Percentiles rank a stretch among this genome's conserved stretches.
Evolutionary conservation across 2,329 filamentous ascomycete genomes (phyloP).

Genomic region (Aureobasidium vineae): DNA sequence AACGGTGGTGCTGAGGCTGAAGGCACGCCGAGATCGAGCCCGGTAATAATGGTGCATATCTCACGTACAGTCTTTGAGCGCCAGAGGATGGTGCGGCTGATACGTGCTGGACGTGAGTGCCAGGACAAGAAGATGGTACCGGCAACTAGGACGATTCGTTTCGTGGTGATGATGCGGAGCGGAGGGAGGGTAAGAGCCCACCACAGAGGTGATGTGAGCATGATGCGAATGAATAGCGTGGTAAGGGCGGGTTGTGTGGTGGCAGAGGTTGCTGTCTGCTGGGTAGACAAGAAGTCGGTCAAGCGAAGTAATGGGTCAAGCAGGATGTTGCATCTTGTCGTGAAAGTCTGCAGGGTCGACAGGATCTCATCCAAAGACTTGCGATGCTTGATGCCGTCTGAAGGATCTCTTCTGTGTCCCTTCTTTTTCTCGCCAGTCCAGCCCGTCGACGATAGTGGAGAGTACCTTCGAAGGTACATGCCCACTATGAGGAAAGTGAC

Average conservation of each 20-base stretch:
- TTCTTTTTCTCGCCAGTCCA: constrained; percentile 64
- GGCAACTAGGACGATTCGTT: constrained; percentile 76
- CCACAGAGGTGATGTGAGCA: constrained; percentile 88
- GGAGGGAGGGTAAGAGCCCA: constrained; percentile 77
- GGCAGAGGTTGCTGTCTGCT: constrained; percentile 85
- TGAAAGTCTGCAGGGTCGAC: constrained; percentile 86
- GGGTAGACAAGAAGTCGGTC: constrained; percentile 83
- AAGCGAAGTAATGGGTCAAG: constrained; percentile 84
- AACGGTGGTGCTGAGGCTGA: constrained; percentile 40
- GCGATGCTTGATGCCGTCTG: constrained; percentile 65
- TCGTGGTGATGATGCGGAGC: constrained; percentile 79
- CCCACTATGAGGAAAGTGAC: constrained; percentile 77
- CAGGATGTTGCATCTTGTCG: constrained; percentile 85
- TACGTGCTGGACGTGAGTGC: constrained; percentile 83
- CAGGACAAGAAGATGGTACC: constrained; percentile 86
- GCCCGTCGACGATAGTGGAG: constrained; percentile 81
- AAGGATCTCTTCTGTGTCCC: constrained; percentile 52
- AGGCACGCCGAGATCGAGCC: constrained; percentile 65
- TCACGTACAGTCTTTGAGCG: constrained; percentile 73
- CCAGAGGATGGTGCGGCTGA: constrained; percentile 87
- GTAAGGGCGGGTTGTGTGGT: constrained; percentile 89
- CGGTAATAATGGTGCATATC: constrained; percentile 71
- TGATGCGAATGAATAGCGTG: constrained; percentile 81
- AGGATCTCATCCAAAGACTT: constrained; percentile 98
- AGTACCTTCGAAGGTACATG: constrained; percentile 91